A percentile compares a stretch with the other conserved stretches of the same genome.
Conservation (phyloP, 106 monocot genomes). For the Platanthera guangdongensis region DNA sequence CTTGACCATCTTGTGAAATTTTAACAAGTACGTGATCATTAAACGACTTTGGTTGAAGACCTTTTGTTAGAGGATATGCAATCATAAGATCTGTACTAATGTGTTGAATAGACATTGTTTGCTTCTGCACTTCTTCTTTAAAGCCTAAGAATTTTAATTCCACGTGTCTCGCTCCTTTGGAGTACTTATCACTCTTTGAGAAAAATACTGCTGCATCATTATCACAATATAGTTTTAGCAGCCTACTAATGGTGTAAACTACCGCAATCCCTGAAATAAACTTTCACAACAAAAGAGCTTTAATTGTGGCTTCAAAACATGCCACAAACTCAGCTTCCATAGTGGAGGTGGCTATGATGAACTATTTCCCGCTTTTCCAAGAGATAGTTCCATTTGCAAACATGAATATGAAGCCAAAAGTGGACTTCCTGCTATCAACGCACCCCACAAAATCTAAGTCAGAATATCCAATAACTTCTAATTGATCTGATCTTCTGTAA, state of each 20-base stretch:
- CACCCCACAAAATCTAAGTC: too few species aligned
- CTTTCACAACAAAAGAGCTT: neutral
- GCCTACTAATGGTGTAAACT: neutral
- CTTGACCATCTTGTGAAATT: too few species aligned
- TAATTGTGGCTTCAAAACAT: conserved; percentile 8
- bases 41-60: conserved; percentile 7
- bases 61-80: conserved; percentile 5
- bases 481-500: too few species aligned
- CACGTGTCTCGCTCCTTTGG: conserved; percentile 5
- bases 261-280: conserved; percentile 4
- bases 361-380: too few species aligned
- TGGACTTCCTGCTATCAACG: too few species aligned
- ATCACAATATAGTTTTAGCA: conserved; percentile 15
- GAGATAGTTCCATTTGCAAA: too few species aligned
- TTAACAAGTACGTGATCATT: conserved; percentile 7
- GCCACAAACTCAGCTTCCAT: conserved; percentile 9
- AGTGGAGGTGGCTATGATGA: too few species aligned
- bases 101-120: conserved; percentile 3
- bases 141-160: conserved; percentile 6
- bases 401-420: too few species aligned
- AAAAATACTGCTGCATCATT: neutral
- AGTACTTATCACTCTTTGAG: conserved; percentile 12
- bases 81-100: neutral
- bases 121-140: conserved; percentile 5
- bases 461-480: too few species aligned